Conservation (phyloP, 805 yeast genomes). For the Danielia oregonensis region DNA sequence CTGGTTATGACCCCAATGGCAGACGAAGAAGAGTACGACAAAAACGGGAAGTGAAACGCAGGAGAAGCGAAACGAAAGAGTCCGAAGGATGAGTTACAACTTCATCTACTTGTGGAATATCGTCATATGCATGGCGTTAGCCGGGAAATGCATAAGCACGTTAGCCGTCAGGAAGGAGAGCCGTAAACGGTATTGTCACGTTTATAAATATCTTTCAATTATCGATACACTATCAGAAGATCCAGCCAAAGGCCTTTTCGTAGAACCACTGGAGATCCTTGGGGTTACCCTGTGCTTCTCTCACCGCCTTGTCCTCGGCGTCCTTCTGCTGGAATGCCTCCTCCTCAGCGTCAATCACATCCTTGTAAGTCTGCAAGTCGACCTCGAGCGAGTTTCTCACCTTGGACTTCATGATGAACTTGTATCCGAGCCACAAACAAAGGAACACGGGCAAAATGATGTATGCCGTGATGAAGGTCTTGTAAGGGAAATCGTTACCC, state of each 20-base stretch:
- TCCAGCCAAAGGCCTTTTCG: constrained; percentile 46
- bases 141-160: no score
- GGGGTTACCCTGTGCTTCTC: constrained; percentile 42
- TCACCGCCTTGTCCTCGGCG: constrained; percentile 30
- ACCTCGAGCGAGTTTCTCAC: constrained; percentile 51
- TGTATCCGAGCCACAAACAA: constrained; percentile 55
- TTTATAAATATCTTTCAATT: no score
- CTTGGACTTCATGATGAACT: constrained; percentile 49
- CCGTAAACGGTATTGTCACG: no score
- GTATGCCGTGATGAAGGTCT: constrained; percentile 71
- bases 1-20: no score
- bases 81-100: no score
- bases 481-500: constrained; percentile 46
- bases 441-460: constrained; percentile 68
- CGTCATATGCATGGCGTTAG: no score
- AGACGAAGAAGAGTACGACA: no score
- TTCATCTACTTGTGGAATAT: no score
- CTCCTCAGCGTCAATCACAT: constrained; percentile 52
- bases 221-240: no score
- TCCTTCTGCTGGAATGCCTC: constrained; percentile 33
- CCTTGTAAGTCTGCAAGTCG: constrained; percentile 57
- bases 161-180: no score
- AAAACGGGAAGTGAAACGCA: no score
- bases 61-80: no score
- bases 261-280: constrained; percentile 45